A percentile compares a stretch with the other conserved stretches of the same genome.
These are phyloP conservation scores for Xylaria scruposa DNA, from an alignment of 495 filamentous ascomycete genomes.

Conservation along the genomic window DNA sequence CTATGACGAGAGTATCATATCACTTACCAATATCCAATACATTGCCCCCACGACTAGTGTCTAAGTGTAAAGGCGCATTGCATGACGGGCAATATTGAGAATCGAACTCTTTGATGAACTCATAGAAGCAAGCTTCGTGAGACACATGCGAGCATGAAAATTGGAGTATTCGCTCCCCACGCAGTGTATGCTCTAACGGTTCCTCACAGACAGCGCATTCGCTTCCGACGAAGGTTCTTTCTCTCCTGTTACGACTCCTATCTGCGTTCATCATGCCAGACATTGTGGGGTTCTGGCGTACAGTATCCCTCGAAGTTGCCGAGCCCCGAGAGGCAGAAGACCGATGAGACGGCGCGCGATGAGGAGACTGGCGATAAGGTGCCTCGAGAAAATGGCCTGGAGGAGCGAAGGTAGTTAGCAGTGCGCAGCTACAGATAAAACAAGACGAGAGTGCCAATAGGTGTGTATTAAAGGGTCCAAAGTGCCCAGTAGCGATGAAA, in stretches of 20 bases:
- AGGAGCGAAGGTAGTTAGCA: conserved; percentile 24
- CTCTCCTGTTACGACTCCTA: conserved; percentile 79
- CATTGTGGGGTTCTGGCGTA: conserved; percentile 38
- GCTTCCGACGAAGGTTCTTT: conserved; percentile 93
- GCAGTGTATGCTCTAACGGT: conserved; percentile 93
- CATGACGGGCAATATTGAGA: conserved; percentile 95
- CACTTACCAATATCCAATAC: conserved; percentile 87
- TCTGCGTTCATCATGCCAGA: conserved; percentile 75
- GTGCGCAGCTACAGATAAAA: neutral
- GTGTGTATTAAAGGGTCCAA: conserved; percentile 22
- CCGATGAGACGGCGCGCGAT: conserved; percentile 52
- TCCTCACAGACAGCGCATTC: conserved; percentile 98
- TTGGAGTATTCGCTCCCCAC: conserved; percentile 93
- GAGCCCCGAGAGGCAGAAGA: conserved; percentile 51
- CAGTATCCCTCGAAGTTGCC: conserved; percentile 47
- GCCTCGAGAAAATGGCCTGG: conserved; percentile 49
- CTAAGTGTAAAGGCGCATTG: conserved; percentile 88
- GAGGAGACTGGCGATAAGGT: conserved; percentile 36
- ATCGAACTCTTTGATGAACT: conserved; percentile 95
- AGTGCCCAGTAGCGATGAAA: conserved; percentile 16
- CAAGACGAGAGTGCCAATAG: neutral
- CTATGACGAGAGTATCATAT: conserved; percentile 18
- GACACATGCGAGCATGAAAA: conserved; percentile 96
- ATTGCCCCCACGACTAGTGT: conserved; percentile 95
- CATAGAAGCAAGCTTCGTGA: conserved; percentile 99